Evolutionary conservation across 495 filamentous ascomycete genomes (phyloP).

Genomic region (Pseudotulostoma volvatum): DNA sequence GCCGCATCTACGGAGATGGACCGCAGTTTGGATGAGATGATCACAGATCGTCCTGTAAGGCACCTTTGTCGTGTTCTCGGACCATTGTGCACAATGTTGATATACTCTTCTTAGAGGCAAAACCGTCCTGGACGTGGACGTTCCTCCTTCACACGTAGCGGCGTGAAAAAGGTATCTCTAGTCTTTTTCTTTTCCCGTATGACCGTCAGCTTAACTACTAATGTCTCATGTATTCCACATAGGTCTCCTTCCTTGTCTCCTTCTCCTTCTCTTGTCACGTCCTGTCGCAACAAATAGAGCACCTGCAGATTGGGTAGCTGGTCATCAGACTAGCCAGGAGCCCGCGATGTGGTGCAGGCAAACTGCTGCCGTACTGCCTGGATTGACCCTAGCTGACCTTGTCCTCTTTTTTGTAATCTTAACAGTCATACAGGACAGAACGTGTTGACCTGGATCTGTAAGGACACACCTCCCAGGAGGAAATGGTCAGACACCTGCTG

Average conservation of each 20-base stretch:
- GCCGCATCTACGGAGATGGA: constrained; percentile 53
- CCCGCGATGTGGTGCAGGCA: constrained; percentile 15
- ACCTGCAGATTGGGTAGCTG: constrained; percentile 17
- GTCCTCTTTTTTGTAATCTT: constrained; percentile 26
- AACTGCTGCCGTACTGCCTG: neutral
- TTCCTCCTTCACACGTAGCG: constrained; percentile 53
- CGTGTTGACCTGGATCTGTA: constrained; percentile 41
- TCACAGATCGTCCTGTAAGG: constrained; percentile 62
- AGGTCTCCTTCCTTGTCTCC: constrained; percentile 8
- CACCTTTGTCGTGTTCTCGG: neutral
- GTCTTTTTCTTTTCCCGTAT: too few species aligned
- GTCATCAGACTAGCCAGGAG: constrained; percentile 18
- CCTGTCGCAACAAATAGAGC: constrained; percentile 19
- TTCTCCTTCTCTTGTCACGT: constrained; percentile 23
- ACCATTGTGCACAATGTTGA: neutral
- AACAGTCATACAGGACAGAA: constrained; percentile 41
- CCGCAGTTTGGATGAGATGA: constrained; percentile 71
- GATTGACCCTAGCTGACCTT: constrained; percentile 38
- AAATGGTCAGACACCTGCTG: constrained; percentile 2
- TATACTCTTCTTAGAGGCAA: constrained; percentile 12
- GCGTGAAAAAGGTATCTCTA: constrained; percentile 58
- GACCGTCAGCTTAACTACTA: too few species aligned
- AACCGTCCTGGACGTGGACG: constrained; percentile 36
- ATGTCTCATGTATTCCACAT: too few species aligned
- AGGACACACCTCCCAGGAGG: too few species aligned